Base-by-base conservation (phyloP, 495 filamentous ascomycete genomes). In the Penicillium steckii region DNA sequence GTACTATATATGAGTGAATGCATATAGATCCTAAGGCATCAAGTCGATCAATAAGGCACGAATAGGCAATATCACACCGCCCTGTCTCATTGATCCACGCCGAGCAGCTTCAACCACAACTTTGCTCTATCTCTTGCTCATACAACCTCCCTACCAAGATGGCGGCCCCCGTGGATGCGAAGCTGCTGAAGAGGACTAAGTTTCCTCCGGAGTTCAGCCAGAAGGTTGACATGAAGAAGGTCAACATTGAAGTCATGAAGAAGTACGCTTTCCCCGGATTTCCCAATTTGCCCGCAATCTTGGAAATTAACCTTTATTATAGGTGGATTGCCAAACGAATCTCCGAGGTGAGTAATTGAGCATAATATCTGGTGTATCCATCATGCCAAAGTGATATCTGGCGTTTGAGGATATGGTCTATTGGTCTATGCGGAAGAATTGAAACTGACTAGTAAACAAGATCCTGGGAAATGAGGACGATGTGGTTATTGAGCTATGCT, bases 161-260 rank as follows among this genome's bases (percentile, higher is more conserved):
- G 88, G 87, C 86, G 57, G 80, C 79, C 48, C 85, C 78, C 52
- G 90, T 91, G 29, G 91, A 96, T 67, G 82, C 86, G 51, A 95
- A 95, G 79, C 80, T 94, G 65, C 75, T 95, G 38, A 87, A 86
- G 79, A 79, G 83, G 69, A 97, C 90, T 48, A 97, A 96, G 66
- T 97, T 96, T 60, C 94, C 94, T 41, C 81, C 85, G 8, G 94
- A 97, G 68, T 97, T 96, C 70, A 93, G 79, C 62, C 82, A 87
- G 67, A 97, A 96, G 78, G 95, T 99, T 33, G 92, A 99, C 74
- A 95, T 94, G 86, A 81, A 82, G 51, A 99, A 97, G 74, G 90
- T 97, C 65, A 96, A 97, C 60, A 76, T 96, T 19, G 91, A 95
- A 69, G 90, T 97, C 50, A 93, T 97, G 85, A 97, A 97, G 79